phyloP scores from a whole-genome alignment of 2,329 filamentous ascomycete genomes.

The Ilyonectria destructans region DNA sequence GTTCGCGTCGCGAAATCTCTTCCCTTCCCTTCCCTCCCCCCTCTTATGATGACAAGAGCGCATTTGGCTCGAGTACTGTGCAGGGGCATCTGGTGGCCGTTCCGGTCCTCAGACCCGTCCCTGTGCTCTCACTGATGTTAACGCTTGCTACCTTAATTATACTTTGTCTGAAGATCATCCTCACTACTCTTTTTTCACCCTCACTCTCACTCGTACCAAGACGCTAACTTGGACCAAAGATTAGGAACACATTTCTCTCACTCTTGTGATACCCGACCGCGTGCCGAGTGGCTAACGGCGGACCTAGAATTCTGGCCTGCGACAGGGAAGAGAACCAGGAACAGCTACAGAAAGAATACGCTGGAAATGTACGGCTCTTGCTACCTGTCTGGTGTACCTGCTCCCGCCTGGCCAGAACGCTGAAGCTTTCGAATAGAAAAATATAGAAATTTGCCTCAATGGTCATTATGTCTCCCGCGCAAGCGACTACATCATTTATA shows the following conservation, averaged over 20 bases:
- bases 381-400: conserved; percentile 48
- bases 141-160: conserved; percentile 93
- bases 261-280: conserved; percentile 29
- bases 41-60: conserved; percentile 98
- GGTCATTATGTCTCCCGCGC: conserved; percentile 95
- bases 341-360: conserved; percentile 84
- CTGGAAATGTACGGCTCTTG: conserved; percentile 80
- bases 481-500: conserved; percentile 99
- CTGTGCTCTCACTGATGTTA: conserved; percentile 96
- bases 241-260: conserved; percentile 31
- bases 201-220: conserved; percentile 15
- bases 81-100: conserved; percentile 75
- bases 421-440: conserved; percentile 73
- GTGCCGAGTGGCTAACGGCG: conserved; percentile 51
- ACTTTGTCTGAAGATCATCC: conserved; percentile 83
- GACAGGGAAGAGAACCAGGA: conserved; percentile 93
- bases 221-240: conserved; percentile 47
- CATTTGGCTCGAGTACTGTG: conserved; percentile 99
- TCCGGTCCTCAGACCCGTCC: conserved; percentile 79
- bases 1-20: conserved; percentile 14
- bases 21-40: conserved; percentile 45
- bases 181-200: conserved; percentile 25
- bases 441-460: conserved; percentile 91
- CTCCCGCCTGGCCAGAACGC: conserved; percentile 54
- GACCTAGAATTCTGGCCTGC: conserved; percentile 89